Conservation (phyloP, 139 green algal genomes). For the Coelastrella sp. region DNA sequence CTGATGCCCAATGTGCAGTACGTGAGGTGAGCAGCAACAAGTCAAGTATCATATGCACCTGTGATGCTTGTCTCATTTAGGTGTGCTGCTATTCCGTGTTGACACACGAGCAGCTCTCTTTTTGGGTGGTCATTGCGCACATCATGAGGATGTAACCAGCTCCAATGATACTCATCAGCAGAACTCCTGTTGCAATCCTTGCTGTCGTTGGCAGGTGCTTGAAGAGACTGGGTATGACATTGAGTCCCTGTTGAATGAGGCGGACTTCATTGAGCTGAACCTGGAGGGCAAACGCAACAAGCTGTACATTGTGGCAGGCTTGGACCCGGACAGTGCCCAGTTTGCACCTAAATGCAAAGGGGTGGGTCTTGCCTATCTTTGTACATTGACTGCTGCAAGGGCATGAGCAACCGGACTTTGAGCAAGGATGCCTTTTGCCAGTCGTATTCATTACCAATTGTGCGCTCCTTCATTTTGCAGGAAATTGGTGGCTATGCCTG, state of each 20-base stretch:
- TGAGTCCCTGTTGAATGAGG: constrained; percentile 49
- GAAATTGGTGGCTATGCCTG: constrained; percentile 89
- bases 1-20: constrained; percentile 82
- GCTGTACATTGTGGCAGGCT: constrained; percentile 81
- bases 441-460: not conserved
- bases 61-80: not conserved
- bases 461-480: constrained; percentile 10
- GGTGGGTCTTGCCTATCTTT: constrained; percentile 35
- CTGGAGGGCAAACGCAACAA: constrained; percentile 70
- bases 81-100: not conserved
- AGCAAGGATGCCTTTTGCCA: too few relatives aligned
- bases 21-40: constrained; percentile 78
- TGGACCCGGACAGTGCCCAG: constrained; percentile 69
- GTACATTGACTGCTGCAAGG: not conserved
- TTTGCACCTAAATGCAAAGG: constrained; percentile 74
- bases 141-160: not conserved
- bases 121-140: not conserved
- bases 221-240: constrained; percentile 89
- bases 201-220: constrained; percentile 63
- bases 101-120: not conserved
- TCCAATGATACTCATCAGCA: not conserved
- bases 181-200: not conserved
- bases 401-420: not conserved
- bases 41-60: not conserved
- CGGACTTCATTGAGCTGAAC: constrained; percentile 75